Evolutionary conservation across 1,284 basidiomycete genomes (phyloP), one percentile per base, ranked within the genome.

Genomic region (Tilletia setariae): DNA sequence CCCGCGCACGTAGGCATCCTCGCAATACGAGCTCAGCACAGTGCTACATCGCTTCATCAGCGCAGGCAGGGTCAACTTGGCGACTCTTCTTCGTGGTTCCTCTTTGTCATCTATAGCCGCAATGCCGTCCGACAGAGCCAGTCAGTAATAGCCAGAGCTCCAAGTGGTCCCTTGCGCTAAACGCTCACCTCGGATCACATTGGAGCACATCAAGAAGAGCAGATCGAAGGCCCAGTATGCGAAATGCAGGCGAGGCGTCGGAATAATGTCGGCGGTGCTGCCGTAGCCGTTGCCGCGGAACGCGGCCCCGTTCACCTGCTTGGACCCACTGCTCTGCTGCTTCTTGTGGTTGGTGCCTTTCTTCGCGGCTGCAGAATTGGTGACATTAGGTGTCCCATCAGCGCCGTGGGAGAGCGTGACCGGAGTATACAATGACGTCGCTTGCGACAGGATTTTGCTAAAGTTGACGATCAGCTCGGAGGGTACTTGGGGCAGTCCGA

Each of bases 191-290:
- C 2, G 53, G 21, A 56, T 30, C 25, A 28, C 63, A 28, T 88
- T 85, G 0, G 89, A 89, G 76, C 90, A 93, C 28, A 91, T 86
- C 71, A 90, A 82, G 81, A 96, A 93, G 19, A 98, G 83, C 28
- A 95, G 84, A 77, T 96, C 93, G 71, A 97, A 90, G 75, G 91
- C 93, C 93, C 94, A 97, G 83, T 93, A 96, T 8, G 91, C 90
- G 78, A 94, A 93, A 9, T 90, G 85, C 82, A 98, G 94, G 62
- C 91, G 86, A 0, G 90, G 88, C 87, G 86, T 30, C 84, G 84
- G 66, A 0, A 56, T 19, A 1, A 73, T 69, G 15, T 71, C 30
- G 59, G 87, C 86, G 0, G 90, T 91, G 35, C 86, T 90, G 1
- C 91, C 90, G 32, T 86, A 73, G 16, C 84, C 83, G 28, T 66